Evolutionary conservation across 192 early-diverging fungal species (phyloP).

Genomic region (Coemansia umbellata): DNA sequence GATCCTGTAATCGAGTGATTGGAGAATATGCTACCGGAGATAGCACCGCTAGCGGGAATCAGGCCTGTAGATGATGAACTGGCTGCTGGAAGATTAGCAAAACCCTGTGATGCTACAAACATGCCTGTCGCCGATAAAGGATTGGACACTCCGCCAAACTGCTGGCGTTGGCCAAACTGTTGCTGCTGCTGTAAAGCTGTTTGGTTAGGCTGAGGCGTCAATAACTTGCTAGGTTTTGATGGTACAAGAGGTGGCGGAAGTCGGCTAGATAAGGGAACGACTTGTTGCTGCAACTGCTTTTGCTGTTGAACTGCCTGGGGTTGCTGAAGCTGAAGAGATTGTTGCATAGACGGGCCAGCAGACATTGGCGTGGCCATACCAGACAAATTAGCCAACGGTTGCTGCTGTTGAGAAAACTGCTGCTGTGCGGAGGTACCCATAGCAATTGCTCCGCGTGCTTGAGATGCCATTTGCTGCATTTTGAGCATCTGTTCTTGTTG

Average conservation of each 20-base stretch:
- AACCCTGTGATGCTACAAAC: conserved; percentile 19
- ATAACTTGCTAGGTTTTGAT: conserved; percentile 18
- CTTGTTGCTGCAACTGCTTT: conserved; percentile 17
- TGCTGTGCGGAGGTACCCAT: conserved; percentile 7
- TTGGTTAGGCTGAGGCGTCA: conserved; percentile 6
- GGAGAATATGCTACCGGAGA: conserved; percentile 13
- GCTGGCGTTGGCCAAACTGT: too few relatives aligned
- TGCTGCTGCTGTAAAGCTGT: conserved; percentile 11
- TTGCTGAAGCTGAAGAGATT: conserved; percentile 18
- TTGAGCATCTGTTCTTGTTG: conserved; percentile 50
- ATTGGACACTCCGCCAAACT: conserved; percentile 1
- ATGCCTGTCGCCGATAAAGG: conserved; percentile 4
- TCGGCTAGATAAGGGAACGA: conserved; percentile 28
- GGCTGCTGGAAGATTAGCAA: conserved; percentile 22
- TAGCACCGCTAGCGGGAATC: background rate
- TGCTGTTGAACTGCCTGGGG: background rate
- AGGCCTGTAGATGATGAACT: conserved; percentile 31
- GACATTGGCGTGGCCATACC: conserved; percentile 10
- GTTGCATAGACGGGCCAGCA: background rate
- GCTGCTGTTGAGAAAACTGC: conserved; percentile 5
- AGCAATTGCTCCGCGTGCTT: conserved; percentile 11
- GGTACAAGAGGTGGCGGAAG: conserved; percentile 45
- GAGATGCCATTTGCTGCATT: conserved; percentile 50
- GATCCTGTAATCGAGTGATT: conserved; percentile 34
- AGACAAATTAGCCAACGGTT: background rate